A percentile compares a stretch with the other conserved stretches of the same genome.
Conservation (phyloP, 208 protist genomes). For the Trypanosoma avium region DNA sequence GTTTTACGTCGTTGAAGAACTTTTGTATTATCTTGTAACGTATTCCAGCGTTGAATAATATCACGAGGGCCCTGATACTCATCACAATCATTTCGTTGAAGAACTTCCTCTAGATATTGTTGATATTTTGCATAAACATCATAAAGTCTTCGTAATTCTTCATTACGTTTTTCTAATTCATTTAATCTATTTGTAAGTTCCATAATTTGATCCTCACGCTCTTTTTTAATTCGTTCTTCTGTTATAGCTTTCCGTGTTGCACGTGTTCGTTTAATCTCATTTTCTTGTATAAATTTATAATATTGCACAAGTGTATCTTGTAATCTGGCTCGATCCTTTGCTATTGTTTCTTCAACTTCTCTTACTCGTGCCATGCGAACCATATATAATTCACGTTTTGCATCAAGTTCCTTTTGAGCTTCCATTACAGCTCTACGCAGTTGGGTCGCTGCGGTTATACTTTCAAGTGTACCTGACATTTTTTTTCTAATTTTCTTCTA, state of each 20-base stretch:
- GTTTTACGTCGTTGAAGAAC: constrained; percentile 90
- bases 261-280: constrained; percentile 89
- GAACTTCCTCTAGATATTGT: constrained; percentile 88
- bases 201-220: constrained; percentile 82
- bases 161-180: constrained; percentile 55
- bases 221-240: constrained; percentile 82
- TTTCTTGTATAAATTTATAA: constrained; percentile 95
- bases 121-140: constrained; percentile 83
- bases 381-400: constrained; percentile 84
- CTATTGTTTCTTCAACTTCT: constrained; percentile 80
- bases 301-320: constrained; percentile 92
- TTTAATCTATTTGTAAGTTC: constrained; percentile 58
- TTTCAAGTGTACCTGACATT: constrained; percentile 86
- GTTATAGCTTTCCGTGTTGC: constrained; percentile 85
- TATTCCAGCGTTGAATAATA: constrained; percentile 91
- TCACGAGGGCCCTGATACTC: constrained; percentile 91
- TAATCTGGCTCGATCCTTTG: constrained; percentile 71
- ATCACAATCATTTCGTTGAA: constrained; percentile 86
- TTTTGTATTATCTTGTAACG: constrained; percentile 89
- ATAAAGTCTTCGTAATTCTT: constrained; percentile 58
- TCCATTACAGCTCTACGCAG: constrained; percentile 82
- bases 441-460: constrained; percentile 89
- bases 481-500: constrained; percentile 3
- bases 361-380: constrained; percentile 80
- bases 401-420: constrained; percentile 85